Conservation (phyloP, 306 rosid genomes). For the Crotalaria pallida region DNA sequence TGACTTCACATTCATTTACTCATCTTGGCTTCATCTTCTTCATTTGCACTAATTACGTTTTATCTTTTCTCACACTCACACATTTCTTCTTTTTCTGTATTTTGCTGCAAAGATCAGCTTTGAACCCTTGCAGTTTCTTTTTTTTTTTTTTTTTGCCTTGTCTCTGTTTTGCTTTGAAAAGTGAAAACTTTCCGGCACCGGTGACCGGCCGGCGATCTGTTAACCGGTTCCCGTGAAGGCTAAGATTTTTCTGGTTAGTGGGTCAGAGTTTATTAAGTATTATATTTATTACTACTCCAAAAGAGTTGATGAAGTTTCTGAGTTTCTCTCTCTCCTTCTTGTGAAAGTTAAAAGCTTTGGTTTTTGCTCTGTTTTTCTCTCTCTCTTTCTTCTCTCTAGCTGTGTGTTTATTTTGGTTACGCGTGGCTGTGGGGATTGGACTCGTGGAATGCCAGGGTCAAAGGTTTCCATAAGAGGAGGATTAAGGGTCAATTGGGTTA, state of each 20-base stretch:
- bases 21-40: constrained; percentile 13
- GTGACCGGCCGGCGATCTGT: constrained; percentile 18
- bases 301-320: constrained; percentile 9
- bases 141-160: not conserved
- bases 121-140: constrained; percentile 19
- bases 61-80: not conserved
- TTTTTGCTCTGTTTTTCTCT: not conserved
- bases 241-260: constrained; percentile 21
- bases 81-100: constrained; percentile 26
- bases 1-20: constrained; percentile 30
- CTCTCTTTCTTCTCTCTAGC: not conserved
- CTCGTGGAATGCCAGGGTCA: constrained; percentile 42
- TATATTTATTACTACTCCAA: constrained; percentile 7
- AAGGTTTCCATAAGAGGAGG: constrained; percentile 8
- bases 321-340: constrained; percentile 11
- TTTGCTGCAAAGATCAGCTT: constrained; percentile 32
- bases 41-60: not conserved
- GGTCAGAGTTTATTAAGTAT: too few relatives aligned
- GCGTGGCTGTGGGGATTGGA: constrained; percentile 31
- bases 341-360: constrained; percentile 20
- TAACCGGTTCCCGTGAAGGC: constrained; percentile 1
- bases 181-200: not conserved
- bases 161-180: not conserved
- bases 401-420: too few relatives aligned
- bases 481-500: constrained; percentile 29